Evolutionary conservation across 192 early-diverging fungal genomes (phyloP).

Genomic region (Phlyctochytrium arcticum): DNA sequence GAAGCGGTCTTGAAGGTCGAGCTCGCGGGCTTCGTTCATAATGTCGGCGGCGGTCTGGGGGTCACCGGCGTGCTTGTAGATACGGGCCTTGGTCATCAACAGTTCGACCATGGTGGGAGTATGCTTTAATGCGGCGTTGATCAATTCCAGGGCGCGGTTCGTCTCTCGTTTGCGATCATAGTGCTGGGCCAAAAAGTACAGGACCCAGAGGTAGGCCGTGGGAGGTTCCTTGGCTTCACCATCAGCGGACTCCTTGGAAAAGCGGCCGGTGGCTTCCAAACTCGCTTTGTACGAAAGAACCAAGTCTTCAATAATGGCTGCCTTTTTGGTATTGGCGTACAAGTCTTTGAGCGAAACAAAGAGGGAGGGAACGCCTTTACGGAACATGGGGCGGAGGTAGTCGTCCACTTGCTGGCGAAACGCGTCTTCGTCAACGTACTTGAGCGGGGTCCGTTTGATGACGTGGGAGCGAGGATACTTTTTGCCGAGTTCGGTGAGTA

Average conservation of each 20-base stretch:
- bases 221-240: slow-evolving; percentile 67
- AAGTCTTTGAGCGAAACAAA: slow-evolving; percentile 78
- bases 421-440: slow-evolving; percentile 50
- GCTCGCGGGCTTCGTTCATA: slow-evolving; percentile 81
- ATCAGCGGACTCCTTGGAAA: slow-evolving; percentile 42
- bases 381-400: slow-evolving; percentile 68
- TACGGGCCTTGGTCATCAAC: slow-evolving; percentile 88
- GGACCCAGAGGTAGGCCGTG: slow-evolving; percentile 80
- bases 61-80: slow-evolving; percentile 90
- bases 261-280: slow-evolving; percentile 19
- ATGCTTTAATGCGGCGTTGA: slow-evolving; percentile 78
- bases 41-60: slow-evolving; percentile 61
- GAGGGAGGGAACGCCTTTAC: slow-evolving; percentile 92
- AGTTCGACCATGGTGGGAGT: slow-evolving; percentile 91
- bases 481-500: slow-evolving; percentile 48
- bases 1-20: slow-evolving; percentile 92
- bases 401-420: slow-evolving; percentile 53
- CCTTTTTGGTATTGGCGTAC: slow-evolving; percentile 67
- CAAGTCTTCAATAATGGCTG: slow-evolving; percentile 60
- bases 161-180: slow-evolving; percentile 71
- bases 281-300: slow-evolving; percentile 55
- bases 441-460: slow-evolving; percentile 71
- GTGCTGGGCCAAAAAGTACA: slow-evolving; percentile 88
- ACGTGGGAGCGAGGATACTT: slow-evolving; percentile 82
- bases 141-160: slow-evolving; percentile 66